These are phyloP conservation scores for Aureobasidium zeae DNA, from an alignment of 2,329 filamentous ascomycete species.

Conservation along the genomic window DNA sequence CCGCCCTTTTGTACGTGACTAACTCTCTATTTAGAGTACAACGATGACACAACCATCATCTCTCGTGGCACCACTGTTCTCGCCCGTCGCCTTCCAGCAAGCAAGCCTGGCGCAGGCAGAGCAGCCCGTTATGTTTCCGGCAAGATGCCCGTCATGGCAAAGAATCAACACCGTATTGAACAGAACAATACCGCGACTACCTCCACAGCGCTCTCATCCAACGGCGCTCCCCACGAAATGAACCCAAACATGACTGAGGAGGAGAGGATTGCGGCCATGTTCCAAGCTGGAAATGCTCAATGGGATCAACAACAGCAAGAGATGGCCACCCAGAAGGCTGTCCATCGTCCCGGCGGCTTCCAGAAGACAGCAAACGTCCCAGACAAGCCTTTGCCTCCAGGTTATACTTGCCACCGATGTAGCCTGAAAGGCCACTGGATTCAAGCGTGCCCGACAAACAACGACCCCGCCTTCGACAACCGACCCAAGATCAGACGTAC, in stretches of 20 bases:
- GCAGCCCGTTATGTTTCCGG: constrained; percentile 93
- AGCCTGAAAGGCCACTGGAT: constrained; percentile 99
- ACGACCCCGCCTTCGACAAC: constrained; percentile 91
- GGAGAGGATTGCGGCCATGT: constrained; percentile 86
- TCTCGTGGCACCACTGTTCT: constrained; percentile 90
- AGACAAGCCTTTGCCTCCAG: constrained; percentile 83
- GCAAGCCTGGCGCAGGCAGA: constrained; percentile 75
- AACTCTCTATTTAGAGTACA: constrained; percentile 61
- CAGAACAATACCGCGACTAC: constrained; percentile 42
- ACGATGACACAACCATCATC: constrained; percentile 96
- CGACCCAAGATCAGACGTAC: constrained; percentile 89
- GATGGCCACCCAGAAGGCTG: constrained; percentile 59
- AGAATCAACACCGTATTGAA: constrained; percentile 64
- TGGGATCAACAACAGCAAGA: constrained; percentile 92
- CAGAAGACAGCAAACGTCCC: constrained; percentile 67
- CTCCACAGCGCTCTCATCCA: constrained; percentile 36
- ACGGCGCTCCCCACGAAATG: constrained; percentile 54
- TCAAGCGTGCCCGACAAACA: constrained; percentile 94
- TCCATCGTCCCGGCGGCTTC: constrained; percentile 31
- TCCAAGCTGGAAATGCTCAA: constrained; percentile 78
- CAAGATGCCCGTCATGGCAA: constrained; percentile 84
- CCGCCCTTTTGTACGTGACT: constrained; percentile 16
- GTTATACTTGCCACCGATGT: constrained; percentile 94
- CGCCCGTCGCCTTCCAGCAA: constrained; percentile 73
- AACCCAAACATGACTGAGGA: constrained; percentile 82